phyloP scores from a whole-genome alignment of 768 basidiomycete species.

The Pulveroboletus sp. region DNA sequence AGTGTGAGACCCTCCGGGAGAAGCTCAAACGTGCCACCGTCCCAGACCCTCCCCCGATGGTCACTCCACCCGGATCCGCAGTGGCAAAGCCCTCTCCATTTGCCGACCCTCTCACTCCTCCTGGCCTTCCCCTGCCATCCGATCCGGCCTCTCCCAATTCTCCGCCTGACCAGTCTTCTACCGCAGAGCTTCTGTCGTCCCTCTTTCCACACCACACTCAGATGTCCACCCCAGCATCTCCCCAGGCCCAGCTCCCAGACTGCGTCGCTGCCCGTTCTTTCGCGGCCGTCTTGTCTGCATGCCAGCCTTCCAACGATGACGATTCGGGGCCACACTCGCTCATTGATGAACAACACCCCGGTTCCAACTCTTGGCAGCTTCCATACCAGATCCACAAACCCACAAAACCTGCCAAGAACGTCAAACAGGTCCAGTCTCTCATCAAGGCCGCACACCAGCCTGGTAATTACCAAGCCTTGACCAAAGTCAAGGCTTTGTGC shows the following conservation, averaged over 20 bases:
- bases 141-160: slow-evolving; percentile 4
- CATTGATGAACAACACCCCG: slow-evolving; percentile 18
- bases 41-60: slow-evolving; percentile 7
- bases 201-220: slow-evolving; percentile 20
- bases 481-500: slow-evolving; percentile 43
- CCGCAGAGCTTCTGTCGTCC: slow-evolving; percentile 16
- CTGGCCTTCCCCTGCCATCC: slow-evolving; percentile 6
- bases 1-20: slow-evolving; percentile 31
- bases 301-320: slow-evolving; percentile 25
- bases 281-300: slow-evolving; percentile 30
- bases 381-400: slow-evolving; percentile 12
- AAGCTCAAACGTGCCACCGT: slow-evolving; percentile 12
- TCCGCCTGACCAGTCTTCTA: slow-evolving; percentile 13
- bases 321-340: slow-evolving; percentile 22
- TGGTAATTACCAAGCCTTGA: slow-evolving; percentile 38
- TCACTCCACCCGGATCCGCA: slow-evolving; percentile 2
- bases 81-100: slow-evolving; percentile 6
- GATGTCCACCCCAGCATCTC: slow-evolving; percentile 32
- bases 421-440: slow-evolving; percentile 41
- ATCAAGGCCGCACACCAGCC: slow-evolving; percentile 43
- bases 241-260: slow-evolving; percentile 33
- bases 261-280: slow-evolving; percentile 35
- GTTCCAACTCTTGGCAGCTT: slow-evolving; percentile 25
- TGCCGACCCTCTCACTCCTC: neutral
- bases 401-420: slow-evolving; percentile 31